phyloP scores from a whole-genome alignment of 441 rosid species.

The Omphalea diandra region DNA sequence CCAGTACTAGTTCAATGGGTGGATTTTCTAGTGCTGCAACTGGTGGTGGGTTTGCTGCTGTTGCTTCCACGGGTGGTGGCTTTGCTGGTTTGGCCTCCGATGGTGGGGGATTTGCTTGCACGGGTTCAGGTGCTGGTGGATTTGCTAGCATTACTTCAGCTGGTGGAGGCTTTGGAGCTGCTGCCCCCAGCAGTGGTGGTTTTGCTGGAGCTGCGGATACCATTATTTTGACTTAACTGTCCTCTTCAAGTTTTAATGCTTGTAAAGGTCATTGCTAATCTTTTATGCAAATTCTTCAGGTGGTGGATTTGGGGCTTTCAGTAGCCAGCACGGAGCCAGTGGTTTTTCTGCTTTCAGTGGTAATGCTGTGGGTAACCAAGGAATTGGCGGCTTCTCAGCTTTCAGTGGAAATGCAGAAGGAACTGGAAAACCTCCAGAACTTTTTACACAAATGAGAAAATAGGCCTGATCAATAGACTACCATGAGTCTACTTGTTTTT shows the following conservation, averaged over 20 bases:
- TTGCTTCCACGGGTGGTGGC: constrained; percentile 41
- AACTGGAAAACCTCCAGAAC: constrained; percentile 58
- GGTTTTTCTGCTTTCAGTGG: constrained; percentile 58
- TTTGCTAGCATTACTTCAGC: constrained; percentile 30
- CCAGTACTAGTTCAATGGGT: constrained; percentile 37
- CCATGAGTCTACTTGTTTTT: no score
- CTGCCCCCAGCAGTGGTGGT: constrained; percentile 23
- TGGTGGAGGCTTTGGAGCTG: constrained; percentile 27
- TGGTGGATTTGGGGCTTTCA: constrained; percentile 59
- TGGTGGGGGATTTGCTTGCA: constrained; percentile 35
- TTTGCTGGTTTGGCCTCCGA: constrained; percentile 44
- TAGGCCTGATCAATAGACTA: no score
- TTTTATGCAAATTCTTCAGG: constrained; percentile 32
- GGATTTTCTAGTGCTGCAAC: constrained; percentile 39
- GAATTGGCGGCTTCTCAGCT: constrained; percentile 21
- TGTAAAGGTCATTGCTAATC: neutral
- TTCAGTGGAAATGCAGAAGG: constrained; percentile 33
- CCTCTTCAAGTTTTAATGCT: neutral
- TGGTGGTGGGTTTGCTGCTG: constrained; percentile 30
- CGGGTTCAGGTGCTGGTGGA: constrained; percentile 29
- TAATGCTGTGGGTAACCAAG: constrained; percentile 35
- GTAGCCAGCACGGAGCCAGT: constrained; percentile 46
- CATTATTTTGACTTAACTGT: neutral
- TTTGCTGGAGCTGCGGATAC: constrained; percentile 33
- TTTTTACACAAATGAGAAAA: constrained; percentile 80